Percentiles rank a stretch among this genome's conserved stretches.
These are phyloP conservation scores for Kwoniella europaea DNA, from an alignment of 768 basidiomycete species.

Conservation along the genomic window DNA sequence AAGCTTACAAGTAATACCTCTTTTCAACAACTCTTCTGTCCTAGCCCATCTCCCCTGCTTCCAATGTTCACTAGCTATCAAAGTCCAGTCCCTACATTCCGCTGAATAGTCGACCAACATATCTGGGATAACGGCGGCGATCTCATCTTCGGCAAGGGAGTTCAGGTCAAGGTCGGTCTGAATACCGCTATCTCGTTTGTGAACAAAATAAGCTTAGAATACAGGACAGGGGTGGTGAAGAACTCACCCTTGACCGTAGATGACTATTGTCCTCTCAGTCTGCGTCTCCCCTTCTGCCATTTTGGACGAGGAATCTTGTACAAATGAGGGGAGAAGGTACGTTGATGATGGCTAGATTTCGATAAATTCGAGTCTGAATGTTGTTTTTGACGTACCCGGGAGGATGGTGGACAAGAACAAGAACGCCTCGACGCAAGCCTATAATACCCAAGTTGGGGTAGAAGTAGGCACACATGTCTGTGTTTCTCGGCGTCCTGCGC, in stretches of 20 bases:
- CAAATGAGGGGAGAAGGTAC: neutral
- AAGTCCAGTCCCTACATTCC: conserved; percentile 56
- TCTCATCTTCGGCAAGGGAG: conserved; percentile 75
- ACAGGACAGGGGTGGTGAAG: neutral
- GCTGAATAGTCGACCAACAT: conserved; percentile 63
- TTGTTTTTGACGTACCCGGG: neutral
- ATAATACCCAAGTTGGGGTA: rapidly evolving
- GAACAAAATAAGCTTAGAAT: neutral
- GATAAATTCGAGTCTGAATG: neutral
- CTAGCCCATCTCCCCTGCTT: conserved; percentile 72
- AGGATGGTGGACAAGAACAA: neutral
- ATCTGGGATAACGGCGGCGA: conserved; percentile 62
- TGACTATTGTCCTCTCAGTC: conserved; percentile 30
- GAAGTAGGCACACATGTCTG: neutral
- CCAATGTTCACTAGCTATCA: conserved; percentile 85
- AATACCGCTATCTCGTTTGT: conserved; percentile 35
- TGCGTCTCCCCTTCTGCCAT: conserved; percentile 29
- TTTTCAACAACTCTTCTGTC: conserved; percentile 74
- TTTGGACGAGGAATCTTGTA: neutral
- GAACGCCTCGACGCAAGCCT: neutral
- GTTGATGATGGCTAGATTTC: neutral
- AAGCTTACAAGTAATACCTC: conserved; percentile 61
- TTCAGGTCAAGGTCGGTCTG: conserved; percentile 78
- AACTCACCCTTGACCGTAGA: conserved; percentile 48
- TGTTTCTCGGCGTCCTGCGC: neutral